A percentile compares a stretch with the other conserved stretches of the same genome.
Evolutionary conservation across 192 early-diverging fungal genomes (phyloP).

Genomic region (Neocallimastix lanati): DNA sequence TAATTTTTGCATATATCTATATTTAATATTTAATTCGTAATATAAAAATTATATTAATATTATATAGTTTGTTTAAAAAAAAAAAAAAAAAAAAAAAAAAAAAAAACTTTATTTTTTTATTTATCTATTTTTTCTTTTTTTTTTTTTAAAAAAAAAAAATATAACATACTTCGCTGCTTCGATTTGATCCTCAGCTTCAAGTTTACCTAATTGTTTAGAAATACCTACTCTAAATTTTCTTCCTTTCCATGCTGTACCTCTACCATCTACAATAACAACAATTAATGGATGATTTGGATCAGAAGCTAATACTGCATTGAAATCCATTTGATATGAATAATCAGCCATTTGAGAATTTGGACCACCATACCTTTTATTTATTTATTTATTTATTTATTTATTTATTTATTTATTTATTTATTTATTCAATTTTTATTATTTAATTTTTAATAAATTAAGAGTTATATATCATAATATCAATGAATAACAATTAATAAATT

Average conservation of each 20-base stretch:
- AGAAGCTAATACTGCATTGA: constrained; percentile 45
- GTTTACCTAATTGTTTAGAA: constrained; percentile 52
- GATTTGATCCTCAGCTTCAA: constrained; percentile 74
- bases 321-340: constrained; percentile 39
- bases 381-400: too few relatives aligned
- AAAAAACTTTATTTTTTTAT: too few relatives aligned
- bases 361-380: constrained; percentile 50
- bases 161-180: constrained; percentile 45
- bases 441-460: too few relatives aligned
- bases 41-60: too few relatives aligned
- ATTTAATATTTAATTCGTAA: not conserved
- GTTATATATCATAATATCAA: too few relatives aligned
- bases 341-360: constrained; percentile 71
- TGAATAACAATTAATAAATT: not conserved
- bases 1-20: constrained; percentile 17
- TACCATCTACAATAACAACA: constrained; percentile 45
- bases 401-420: too few relatives aligned
- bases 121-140: not conserved
- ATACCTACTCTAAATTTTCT: constrained; percentile 60
- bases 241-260: constrained; percentile 77
- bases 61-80: too few relatives aligned
- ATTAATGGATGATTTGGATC: constrained; percentile 46
- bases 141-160: constrained; percentile 1
- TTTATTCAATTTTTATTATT: too few relatives aligned
- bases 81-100: too few relatives aligned